Evolutionary conservation across 2,329 filamentous ascomycete species (phyloP).

Genomic region (Laburnicola sp.): DNA sequence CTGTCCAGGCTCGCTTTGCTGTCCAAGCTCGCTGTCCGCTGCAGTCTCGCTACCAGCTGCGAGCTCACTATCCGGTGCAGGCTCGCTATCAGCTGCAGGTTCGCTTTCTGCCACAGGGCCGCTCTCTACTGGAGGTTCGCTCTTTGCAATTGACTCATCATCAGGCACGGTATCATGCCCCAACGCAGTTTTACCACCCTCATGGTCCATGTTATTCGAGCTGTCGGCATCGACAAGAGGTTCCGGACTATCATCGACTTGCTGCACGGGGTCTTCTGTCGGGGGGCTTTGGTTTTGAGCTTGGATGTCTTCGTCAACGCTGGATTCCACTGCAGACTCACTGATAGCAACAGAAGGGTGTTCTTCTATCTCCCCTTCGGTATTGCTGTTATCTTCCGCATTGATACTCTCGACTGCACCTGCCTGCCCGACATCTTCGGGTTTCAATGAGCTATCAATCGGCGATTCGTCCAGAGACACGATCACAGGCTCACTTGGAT

Average conservation of each 20-base stretch:
- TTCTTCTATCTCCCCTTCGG: neutral
- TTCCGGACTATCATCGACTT: neutral
- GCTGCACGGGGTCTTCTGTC: too few species aligned
- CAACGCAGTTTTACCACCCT: neutral
- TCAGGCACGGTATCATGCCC: neutral
- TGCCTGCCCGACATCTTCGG: neutral
- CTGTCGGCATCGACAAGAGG: neutral
- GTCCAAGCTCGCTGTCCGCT: conserved; percentile 1
- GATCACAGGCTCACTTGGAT: neutral
- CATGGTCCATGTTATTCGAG: too few species aligned
- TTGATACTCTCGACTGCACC: neutral
- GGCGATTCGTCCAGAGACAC: neutral
- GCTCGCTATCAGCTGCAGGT: neutral
- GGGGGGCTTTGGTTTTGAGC: too few species aligned
- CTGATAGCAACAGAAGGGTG: neutral
- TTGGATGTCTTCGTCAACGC: too few species aligned
- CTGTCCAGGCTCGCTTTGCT: neutral
- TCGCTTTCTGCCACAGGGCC: conserved; percentile 1
- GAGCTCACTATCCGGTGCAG: neutral
- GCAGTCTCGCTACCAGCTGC: neutral
- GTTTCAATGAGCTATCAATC: neutral
- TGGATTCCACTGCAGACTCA: too few species aligned
- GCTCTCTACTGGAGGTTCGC: neutral
- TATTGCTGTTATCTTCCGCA: neutral
- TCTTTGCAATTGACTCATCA: neutral